A percentile compares a stretch with the other conserved stretches of the same genome.
Evolutionary conservation across 2,329 filamentous ascomycete species (phyloP).

Genomic region (Colletotrichum echinochloae): DNA sequence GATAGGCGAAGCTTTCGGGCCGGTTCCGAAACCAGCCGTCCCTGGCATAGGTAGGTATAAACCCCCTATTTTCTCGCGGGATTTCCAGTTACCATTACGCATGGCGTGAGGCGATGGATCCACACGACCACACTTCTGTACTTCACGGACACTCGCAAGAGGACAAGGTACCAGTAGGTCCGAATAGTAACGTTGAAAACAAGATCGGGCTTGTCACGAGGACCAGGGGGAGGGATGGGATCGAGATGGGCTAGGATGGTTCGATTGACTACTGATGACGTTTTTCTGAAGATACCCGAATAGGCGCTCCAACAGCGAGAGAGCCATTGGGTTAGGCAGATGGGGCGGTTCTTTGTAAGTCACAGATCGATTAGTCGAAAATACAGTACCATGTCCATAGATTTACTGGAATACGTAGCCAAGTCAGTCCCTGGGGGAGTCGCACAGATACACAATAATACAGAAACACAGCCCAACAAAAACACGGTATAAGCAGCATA

Average conservation of each 20-base stretch:
- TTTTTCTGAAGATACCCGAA: neutral
- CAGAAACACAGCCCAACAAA: neutral
- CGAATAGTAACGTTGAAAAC: neutral
- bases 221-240: neutral
- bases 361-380: neutral
- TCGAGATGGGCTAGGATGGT: neutral
- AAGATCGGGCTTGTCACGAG: neutral
- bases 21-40: neutral
- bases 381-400: neutral
- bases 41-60: neutral
- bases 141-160: neutral
- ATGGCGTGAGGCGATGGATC: neutral
- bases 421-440: neutral
- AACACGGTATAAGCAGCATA: neutral
- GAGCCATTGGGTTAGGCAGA: fast-evolving
- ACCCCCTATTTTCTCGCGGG: too few species aligned
- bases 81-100: neutral
- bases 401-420: neutral
- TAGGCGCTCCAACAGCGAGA: neutral
- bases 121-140: neutral
- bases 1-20: neutral
- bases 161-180: neutral
- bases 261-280: neutral
- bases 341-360: neutral
- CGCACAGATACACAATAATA: too few species aligned